Conservation (phyloP, 116 monocot species). For the Dioscorea cayenensis region DNA sequence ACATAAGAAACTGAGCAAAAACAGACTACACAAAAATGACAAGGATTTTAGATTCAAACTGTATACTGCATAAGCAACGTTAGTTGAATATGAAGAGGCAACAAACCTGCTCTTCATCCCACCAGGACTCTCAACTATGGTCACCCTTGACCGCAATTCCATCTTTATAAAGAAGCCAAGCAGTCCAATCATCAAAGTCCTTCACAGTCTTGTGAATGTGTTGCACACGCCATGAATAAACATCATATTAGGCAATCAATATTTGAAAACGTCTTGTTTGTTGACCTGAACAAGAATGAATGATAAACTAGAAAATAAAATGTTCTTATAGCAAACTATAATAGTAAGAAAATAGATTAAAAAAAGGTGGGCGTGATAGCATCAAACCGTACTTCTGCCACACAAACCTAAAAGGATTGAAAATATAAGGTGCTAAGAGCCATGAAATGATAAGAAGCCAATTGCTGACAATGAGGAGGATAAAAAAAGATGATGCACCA, state of each 20-base stretch:
- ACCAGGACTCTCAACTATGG: constrained; percentile 95
- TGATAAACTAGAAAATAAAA: background rate
- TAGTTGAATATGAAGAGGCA: too few species aligned
- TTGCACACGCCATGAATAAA: background rate
- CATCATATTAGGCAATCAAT: background rate
- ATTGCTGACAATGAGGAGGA: too few species aligned
- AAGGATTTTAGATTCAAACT: too few species aligned
- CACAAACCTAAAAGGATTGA: constrained; percentile 96
- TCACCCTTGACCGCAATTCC: constrained; percentile 88
- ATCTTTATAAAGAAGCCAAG: constrained; percentile 87
- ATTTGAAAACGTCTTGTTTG: background rate
- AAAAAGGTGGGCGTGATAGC: background rate
- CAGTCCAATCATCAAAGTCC: constrained; percentile 96
- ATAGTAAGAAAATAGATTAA: constrained; percentile 4
- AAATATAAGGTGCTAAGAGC: constrained; percentile 95
- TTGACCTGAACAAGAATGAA: background rate
- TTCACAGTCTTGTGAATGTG: constrained; percentile 75
- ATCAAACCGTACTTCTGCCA: constrained; percentile 79
- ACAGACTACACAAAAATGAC: too few species aligned
- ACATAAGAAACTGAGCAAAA: too few species aligned
- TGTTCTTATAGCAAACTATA: background rate
- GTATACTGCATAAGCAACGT: too few species aligned
- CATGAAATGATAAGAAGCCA: too few species aligned
- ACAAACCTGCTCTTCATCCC: constrained; percentile 99
- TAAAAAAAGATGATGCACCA: too few species aligned